Conservation (phyloP, 1,284 basidiomycete species). For the Ceratobasidium sp. region DNA sequence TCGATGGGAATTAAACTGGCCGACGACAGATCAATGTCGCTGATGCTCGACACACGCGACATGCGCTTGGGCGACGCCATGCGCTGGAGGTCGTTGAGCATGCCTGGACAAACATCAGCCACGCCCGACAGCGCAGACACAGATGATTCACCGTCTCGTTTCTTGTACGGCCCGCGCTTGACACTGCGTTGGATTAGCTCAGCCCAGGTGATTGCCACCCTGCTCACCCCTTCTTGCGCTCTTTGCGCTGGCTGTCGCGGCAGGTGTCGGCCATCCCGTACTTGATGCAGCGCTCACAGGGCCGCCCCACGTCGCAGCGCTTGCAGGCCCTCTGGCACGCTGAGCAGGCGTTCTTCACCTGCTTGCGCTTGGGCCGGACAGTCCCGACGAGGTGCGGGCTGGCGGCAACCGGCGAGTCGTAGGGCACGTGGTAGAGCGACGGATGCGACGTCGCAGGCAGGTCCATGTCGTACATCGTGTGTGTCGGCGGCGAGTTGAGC, state of each 20-base stretch:
- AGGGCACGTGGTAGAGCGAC: slow-evolving; percentile 1
- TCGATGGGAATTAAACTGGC: background rate
- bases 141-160: slow-evolving; percentile 61
- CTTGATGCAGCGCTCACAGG: slow-evolving; percentile 84
- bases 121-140: background rate
- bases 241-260: slow-evolving; percentile 81
- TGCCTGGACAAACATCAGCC: slow-evolving; percentile 33
- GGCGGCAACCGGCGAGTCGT: background rate
- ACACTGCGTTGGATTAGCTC: slow-evolving; percentile 49
- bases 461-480: background rate
- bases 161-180: slow-evolving; percentile 91
- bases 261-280: slow-evolving; percentile 83
- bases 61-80: slow-evolving; percentile 23
- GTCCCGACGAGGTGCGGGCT: background rate
- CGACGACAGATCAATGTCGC: background rate
- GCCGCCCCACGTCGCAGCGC: slow-evolving; percentile 86
- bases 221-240: slow-evolving; percentile 71
- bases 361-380: slow-evolving; percentile 66
- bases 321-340: slow-evolving; percentile 90
- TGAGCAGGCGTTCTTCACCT: slow-evolving; percentile 90
- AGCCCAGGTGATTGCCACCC: background rate
- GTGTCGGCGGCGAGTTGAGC: slow-evolving; percentile 33
- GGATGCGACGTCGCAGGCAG: background rate
- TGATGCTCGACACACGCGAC: slow-evolving; percentile 18
- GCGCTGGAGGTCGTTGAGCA: slow-evolving; percentile 27